Base-by-base conservation (phyloP, 163 green algal genomes). In the Prototheca wickerhamii region DNA sequence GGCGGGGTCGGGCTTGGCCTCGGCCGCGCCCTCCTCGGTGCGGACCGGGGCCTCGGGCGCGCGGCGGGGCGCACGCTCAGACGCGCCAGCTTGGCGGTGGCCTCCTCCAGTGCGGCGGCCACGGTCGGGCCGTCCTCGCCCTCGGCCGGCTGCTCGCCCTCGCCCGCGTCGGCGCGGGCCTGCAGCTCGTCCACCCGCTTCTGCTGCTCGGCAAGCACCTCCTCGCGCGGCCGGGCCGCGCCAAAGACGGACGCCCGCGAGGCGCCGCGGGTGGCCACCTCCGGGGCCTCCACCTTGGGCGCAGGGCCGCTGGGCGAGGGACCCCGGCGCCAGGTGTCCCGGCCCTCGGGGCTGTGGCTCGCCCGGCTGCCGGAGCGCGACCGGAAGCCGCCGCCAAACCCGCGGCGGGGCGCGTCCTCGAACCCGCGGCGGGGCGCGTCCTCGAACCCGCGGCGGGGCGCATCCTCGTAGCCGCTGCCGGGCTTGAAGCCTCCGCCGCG, bases 131-230 rank as follows among this genome's bases (percentile, higher is more conserved):
- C 37, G 10, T 44, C n/a, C n/a, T n/a, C n/a, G n/a, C n/a, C n/a
- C n/a, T n/a, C n/a, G n/a, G n/a, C n/a, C n/a, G n/a, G n/a, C n/a
- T 44, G 0, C 0, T 44, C 37, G 1, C 37, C 37, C 37, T 44
- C 37, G 10, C 37, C 37, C 37, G 37, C 37, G 10, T 44, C 37
- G 10, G 15, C 37, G 37, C 37, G 37, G 46, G 46, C 46, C 69
- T 78, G 72, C 20, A 83, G 63, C 26, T 79, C 73, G 61, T 87
- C 80, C 75, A 49, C 40, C 12, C 12, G 12, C 85, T 81, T 5
- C 74, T 33, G 6, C 77, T 89, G 83, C 82, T 92, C 84, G 64
- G 78, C 81, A 51, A 94, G 70, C 65, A 92, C 83, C 69, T 92
- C 84, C 76, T 94, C 87, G 21, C 87, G 76, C 3, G 87, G 87